Evolutionary conservation across 192 early-diverging fungal species (phyloP), one percentile per base, ranked within the genome.

Genomic region (Coemansia sp.): DNA sequence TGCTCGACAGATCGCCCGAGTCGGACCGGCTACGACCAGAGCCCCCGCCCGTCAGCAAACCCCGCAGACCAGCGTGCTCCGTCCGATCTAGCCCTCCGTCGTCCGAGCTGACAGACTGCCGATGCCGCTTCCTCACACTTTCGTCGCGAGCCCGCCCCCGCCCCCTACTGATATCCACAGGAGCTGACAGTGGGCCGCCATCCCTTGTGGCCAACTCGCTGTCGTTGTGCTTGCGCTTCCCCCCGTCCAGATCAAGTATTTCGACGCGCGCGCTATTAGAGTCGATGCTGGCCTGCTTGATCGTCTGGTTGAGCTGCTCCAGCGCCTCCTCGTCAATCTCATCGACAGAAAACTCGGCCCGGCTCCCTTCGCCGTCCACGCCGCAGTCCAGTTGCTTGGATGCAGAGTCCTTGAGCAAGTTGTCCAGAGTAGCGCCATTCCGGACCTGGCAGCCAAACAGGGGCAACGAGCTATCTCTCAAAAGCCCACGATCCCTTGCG

Each of bases 331-430:
- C 68, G 43, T 73, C 67, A 17, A 80, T 19, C 21, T 41, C 32
- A 24, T 73, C 67, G 54, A 70, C 19, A 19, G 60, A 64, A 60
- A 70, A 73, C 53, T 73, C 76, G 0, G 70, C 38, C 19, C 64
- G 58, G n/a, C 65, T 54, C 50, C 76, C 76, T 33, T 80, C 76
- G 46, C 76, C 76, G 55, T 80, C 76, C 1, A 26, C 60, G 3
- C 15, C 41, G 0, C 18, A 10, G 14, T 58, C 41, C 1, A 7
- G 26, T 1, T n/a, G 19, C 8, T 36, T 26, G 14, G 19, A n/a
- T n/a, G n/a, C 36, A 2, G 35, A 5, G 7, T 68, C 57, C 2
- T 14, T 54, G 29, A 69, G 33, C 46, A 79, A 53, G 4, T 57
- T 53, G 32, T 41, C 39, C 10, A 57, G 40, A 12, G 33, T 29